Conservation (phyloP, 1,284 basidiomycete species). For the Cutaneotrichosporon sp. region DNA sequence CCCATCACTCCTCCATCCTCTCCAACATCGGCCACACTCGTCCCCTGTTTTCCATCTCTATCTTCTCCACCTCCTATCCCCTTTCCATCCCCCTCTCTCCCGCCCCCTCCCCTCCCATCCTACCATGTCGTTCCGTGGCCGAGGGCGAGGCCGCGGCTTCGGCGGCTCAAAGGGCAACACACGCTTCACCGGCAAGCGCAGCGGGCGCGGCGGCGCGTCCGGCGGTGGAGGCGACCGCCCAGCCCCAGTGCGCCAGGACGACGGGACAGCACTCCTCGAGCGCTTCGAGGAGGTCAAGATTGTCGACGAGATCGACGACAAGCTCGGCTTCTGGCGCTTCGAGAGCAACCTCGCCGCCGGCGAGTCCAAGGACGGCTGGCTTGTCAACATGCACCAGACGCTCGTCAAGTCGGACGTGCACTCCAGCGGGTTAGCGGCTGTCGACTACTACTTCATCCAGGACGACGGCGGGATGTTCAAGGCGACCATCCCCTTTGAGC, state of each 20-base stretch:
- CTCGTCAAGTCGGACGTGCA: constrained; percentile 79
- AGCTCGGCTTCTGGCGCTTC: constrained; percentile 80
- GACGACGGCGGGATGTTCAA: constrained; percentile 98
- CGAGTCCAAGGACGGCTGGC: constrained; percentile 76
- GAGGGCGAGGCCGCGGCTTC: constrained; percentile 57
- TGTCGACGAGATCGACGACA: constrained; percentile 88
- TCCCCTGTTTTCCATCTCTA: too few relatives aligned
- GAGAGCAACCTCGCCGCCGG: constrained; percentile 64
- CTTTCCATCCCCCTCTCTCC: not conserved
- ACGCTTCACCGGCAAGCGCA: constrained; percentile 46
- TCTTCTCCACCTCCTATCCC: not conserved
- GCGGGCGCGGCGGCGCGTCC: constrained; percentile 18
- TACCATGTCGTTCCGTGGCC: constrained; percentile 50
- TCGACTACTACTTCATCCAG: constrained; percentile 97
- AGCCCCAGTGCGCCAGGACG: constrained; percentile 73
- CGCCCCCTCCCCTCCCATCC: too few relatives aligned
- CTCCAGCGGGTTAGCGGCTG: constrained; percentile 78
- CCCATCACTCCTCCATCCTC: not conserved
- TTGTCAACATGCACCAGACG: constrained; percentile 99
- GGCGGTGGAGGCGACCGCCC: constrained; percentile 30
- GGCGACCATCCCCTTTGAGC: constrained; percentile 86
- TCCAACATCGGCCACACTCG: not conserved
- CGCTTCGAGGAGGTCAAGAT: constrained; percentile 74
- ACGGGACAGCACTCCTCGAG: constrained; percentile 79
- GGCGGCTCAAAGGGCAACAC: constrained; percentile 47